These are phyloP conservation scores for Soucietia sequanensis DNA, from an alignment of 805 yeast species.

Conservation along the genomic window DNA sequence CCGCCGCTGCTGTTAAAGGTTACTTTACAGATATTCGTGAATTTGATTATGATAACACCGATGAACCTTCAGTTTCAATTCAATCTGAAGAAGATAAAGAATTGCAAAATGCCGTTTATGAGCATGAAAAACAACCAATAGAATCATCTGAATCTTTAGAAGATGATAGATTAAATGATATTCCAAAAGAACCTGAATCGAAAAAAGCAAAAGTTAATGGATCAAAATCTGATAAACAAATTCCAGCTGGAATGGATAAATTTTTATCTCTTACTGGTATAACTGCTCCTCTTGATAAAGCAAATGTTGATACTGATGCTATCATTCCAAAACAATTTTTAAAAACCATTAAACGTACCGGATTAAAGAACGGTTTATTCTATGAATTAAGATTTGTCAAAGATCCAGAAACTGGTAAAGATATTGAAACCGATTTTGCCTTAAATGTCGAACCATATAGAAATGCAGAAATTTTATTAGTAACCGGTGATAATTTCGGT, in stretches of 20 bases:
- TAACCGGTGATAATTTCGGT: slow-evolving; percentile 96
- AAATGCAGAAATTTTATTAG: slow-evolving; percentile 77
- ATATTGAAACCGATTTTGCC: slow-evolving; percentile 83
- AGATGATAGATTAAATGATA: slow-evolving; percentile 60
- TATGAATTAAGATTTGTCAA: slow-evolving; percentile 78
- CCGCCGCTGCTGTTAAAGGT: slow-evolving; percentile 95
- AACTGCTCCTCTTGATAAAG: slow-evolving; percentile 92
- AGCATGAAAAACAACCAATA: slow-evolving; percentile 64
- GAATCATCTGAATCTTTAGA: slow-evolving; percentile 53
- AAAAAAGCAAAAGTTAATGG: slow-evolving; percentile 14
- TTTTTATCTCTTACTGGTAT: slow-evolving; percentile 76
- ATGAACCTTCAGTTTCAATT: slow-evolving; percentile 58
- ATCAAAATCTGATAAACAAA: too few species aligned
- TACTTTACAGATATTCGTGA: slow-evolving; percentile 89
- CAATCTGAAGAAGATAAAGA: slow-evolving; percentile 51
- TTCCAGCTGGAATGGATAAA: slow-evolving; percentile 60
- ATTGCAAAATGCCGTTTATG: slow-evolving; percentile 68
- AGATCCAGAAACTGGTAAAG: slow-evolving; percentile 67
- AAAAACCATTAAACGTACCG: slow-evolving; percentile 97
- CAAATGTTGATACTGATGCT: slow-evolving; percentile 97
- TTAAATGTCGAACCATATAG: slow-evolving; percentile 84
- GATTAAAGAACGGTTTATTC: slow-evolving; percentile 83
- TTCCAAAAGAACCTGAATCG: slow-evolving; percentile 46
- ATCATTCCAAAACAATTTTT: slow-evolving; percentile 98
- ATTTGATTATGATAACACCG: slow-evolving; percentile 56